Base-by-base conservation (phyloP, 371 early-diverging fungal species). In the Mucor saturninus region DNA sequence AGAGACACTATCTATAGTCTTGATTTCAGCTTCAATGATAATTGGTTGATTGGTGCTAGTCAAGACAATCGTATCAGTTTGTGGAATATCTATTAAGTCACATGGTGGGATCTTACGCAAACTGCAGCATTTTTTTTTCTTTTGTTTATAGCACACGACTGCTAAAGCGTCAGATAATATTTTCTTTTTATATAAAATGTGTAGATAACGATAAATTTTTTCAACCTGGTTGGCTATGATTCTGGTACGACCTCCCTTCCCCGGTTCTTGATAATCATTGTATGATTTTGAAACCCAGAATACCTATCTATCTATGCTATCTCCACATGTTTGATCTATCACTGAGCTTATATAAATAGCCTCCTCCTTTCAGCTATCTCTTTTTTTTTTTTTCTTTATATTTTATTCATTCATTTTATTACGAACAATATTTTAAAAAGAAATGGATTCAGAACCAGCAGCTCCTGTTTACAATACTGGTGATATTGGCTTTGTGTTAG, bases 401-500 rank as follows among this genome's bases (percentile, higher is more conserved):
- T 49, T 45, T 54, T 53, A 28, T 38, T 21, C 38, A 28, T 38
- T 42, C n/a, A 43, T 42, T 28, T 49, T 54, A 21, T 6, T 21
- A 46, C n/a, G 5, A 48, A 26, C 26, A 14, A 11, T 14, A 35
- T 35, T 35, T 53, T 53, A 35, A 31, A 11, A 14, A 59, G 14
- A 6, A 32, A 65, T 65, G 59, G 59, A 70, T 26, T 48, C 42
- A 30, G 50, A 11, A 37, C 15, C 56, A 59, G 29, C 49, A 48
- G 43, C 64, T 15, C 56, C 76, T 15, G 68, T 67, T 10, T 80
- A 72, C 51, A 64, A 77, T 45, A 54, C 83, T 46, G 92, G 91
- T 49, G 89, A 93, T 59, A 86, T 87, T 46, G 85, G 87, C 26
- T 93, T 89, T 87, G 75, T 91, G 26, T 71, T 92, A 32, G 68